Base-by-base conservation (phyloP, 768 basidiomycete genomes). In the Russula virescens region DNA sequence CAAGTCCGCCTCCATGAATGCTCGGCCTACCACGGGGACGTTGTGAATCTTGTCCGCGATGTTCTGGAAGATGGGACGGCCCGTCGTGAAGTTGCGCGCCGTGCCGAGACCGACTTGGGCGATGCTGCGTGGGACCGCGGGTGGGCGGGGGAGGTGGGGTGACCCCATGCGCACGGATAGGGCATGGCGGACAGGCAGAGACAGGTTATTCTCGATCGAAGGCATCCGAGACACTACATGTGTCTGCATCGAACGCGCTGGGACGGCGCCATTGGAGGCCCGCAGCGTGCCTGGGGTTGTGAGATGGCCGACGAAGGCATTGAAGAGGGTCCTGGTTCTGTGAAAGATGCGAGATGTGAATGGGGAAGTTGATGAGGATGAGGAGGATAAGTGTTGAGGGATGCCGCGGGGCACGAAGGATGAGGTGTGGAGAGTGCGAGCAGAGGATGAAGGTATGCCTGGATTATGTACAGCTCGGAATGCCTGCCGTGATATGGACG, bases 11-110 rank as follows among this genome's bases (percentile, higher is more conserved):
- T n/a, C n/a, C n/a, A n/a, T n/a, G n/a, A n/a, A n/a, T n/a, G n/a
- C 86, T 31, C 92, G 81, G 11, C 81, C 82, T 1, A 83, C 80
- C n/a, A 94, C 74, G 8, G 92, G 91, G 0, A 90, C 84, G 57
- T 75, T 75, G 70, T 91, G 25, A 31, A 64, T 64, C 68, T 91
- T 91, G 71, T 91, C 82, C 2, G 84, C 83, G 46, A 94, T 72
- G 70, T 88, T 86, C 71, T 91, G 86, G 77, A 93, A 92, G 48
- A 92, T 80, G n/a, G n/a, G n/a, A 2, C 87, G 83, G 13, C 79
- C 80, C 3, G 85, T 82, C n/a, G 85, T 84, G 72, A 94, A 94
- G 68, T 84, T 89, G 43, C 91, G 78, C 0, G 86, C 88, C 0
- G 83, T 81, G 42, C 89, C 89, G 3, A 94, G 77, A 5, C 92